These are phyloP conservation scores for Serpula lacrymans DNA, from an alignment of 768 basidiomycete genomes.

Conservation along the genomic window DNA sequence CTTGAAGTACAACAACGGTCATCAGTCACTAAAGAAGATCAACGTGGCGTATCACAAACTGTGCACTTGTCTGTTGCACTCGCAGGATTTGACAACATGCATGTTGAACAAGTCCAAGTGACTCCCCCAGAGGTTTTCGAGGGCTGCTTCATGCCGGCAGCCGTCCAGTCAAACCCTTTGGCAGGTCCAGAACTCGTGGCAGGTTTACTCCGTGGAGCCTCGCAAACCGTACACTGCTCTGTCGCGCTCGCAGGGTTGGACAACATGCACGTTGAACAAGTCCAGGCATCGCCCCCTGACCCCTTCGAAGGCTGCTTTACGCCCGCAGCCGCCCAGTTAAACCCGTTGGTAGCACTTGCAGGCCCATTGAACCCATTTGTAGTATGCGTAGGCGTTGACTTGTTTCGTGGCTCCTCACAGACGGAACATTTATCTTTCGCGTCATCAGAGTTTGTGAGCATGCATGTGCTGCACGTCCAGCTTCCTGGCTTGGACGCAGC, in stretches of 20 bases:
- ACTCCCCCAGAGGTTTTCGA: constrained; percentile 17
- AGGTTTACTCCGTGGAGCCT: constrained; percentile 39
- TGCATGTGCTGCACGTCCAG: constrained; percentile 63
- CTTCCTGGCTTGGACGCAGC: constrained; percentile 15
- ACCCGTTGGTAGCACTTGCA: constrained; percentile 29
- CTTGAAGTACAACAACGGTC: background rate
- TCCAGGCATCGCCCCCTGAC: background rate
- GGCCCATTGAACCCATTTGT: constrained; percentile 18
- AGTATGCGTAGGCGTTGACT: constrained; percentile 14
- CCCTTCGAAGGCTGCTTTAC: constrained; percentile 28
- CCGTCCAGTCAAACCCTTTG: constrained; percentile 35
- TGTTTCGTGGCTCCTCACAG: constrained; percentile 38
- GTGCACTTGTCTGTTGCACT: constrained; percentile 44
- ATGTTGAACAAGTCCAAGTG: constrained; percentile 39
- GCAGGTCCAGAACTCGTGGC: background rate
- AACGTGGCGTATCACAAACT: constrained; percentile 46
- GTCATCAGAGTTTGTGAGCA: constrained; percentile 33
- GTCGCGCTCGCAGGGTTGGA: constrained; percentile 41
- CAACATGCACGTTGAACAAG: constrained; percentile 32
- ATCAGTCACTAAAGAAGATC: constrained; percentile 1
- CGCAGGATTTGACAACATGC: constrained; percentile 43
- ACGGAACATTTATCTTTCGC: constrained; percentile 42
- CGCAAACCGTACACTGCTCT: constrained; percentile 51
- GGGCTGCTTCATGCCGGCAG: constrained; percentile 32
- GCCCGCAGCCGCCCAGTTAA: constrained; percentile 64